Evolutionary conservation across 2,329 filamentous ascomycete genomes (phyloP), one percentile per base, ranked within the genome.

Genomic region (Blumeria hordei): DNA sequence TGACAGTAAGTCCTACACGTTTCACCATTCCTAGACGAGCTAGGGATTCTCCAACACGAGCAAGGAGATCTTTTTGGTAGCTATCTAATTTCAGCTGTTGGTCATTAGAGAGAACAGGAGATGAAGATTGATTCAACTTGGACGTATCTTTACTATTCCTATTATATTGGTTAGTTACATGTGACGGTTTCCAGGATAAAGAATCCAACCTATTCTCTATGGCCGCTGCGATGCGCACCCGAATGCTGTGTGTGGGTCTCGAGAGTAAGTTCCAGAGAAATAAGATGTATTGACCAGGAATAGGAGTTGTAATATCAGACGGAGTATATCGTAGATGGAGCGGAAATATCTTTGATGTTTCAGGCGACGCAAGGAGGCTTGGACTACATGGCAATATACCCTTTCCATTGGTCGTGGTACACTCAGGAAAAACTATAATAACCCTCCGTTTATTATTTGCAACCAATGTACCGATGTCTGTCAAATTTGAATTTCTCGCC

Each of bases 371-470:
- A 2, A 92, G 71, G 1, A 98, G 73, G 53, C 80, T 82, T 0
- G 84, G 86, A 58, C 83, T 86, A 55, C 94, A 78, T 1, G 87
- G 85, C 11, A 98, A 69, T 58, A 96, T 88, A 4, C 83, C 92
- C 61, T 85, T 82, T 58, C 90, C 90, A 65, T 98, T 98, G 47
- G 87, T 94, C 0, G 92, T 94, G 4, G 84, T 92, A 68, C 84
- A 90, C 69, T 98, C 92, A 11, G 92, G 90, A 66, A 96, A 95
- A 1, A 94, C 79, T 58, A 82, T 87, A 58, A 96, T 77, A 57
- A 86, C 77, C 49, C 87, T 80, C 56, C 77, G 74, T 0, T 87
- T 87, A 65, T 93, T 77, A 56, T 75, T 71, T 35, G 72, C 69
- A 10, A 88, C 65, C 4, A 96, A 73, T 1, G 75, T 72, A 21